Conservation (phyloP, 805 yeast genomes). For the Wickerhamiella spandovensis region DNA sequence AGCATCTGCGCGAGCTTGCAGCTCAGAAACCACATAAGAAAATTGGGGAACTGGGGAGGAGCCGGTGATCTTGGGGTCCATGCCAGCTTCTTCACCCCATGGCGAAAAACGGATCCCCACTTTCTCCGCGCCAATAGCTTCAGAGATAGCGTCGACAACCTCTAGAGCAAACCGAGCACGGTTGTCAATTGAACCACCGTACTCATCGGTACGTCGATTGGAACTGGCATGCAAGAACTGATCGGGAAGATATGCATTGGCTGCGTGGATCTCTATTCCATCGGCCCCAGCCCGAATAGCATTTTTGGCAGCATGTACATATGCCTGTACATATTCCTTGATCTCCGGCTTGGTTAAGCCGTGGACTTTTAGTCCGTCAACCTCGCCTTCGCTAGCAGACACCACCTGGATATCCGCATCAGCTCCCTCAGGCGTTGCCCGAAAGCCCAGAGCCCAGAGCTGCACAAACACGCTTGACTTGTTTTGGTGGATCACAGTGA, state of each 20-base stretch:
- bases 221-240: slow-evolving; percentile 34
- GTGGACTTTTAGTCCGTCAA: slow-evolving; percentile 8
- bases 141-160: slow-evolving; percentile 30
- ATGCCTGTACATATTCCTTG: slow-evolving; percentile 30
- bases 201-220: slow-evolving; percentile 46
- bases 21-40: slow-evolving; percentile 31
- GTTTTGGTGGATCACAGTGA: slow-evolving; percentile 34
- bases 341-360: slow-evolving; percentile 31
- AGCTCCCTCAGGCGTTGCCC: slow-evolving; percentile 28
- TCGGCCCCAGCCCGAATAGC: slow-evolving; percentile 45
- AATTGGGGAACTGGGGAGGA: slow-evolving; percentile 28
- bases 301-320: slow-evolving; percentile 35
- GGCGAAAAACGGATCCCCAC: slow-evolving; percentile 31
- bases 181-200: slow-evolving; percentile 52
- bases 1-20: slow-evolving; percentile 27
- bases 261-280: slow-evolving; percentile 52
- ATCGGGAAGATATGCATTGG: slow-evolving; percentile 46
- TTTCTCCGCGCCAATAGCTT: slow-evolving; percentile 26
- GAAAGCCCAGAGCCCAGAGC: slow-evolving; percentile 35
- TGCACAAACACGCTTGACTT: slow-evolving; percentile 30
- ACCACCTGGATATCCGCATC: not conserved
- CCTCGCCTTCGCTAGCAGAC: not conserved
- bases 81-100: slow-evolving; percentile 24
- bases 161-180: slow-evolving; percentile 39
- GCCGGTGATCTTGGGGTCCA: slow-evolving; percentile 12